Evolutionary conservation across 495 filamentous ascomycete species (phyloP), one percentile per base, ranked within the genome.

Genomic region (Tetracladium setigerum): DNA sequence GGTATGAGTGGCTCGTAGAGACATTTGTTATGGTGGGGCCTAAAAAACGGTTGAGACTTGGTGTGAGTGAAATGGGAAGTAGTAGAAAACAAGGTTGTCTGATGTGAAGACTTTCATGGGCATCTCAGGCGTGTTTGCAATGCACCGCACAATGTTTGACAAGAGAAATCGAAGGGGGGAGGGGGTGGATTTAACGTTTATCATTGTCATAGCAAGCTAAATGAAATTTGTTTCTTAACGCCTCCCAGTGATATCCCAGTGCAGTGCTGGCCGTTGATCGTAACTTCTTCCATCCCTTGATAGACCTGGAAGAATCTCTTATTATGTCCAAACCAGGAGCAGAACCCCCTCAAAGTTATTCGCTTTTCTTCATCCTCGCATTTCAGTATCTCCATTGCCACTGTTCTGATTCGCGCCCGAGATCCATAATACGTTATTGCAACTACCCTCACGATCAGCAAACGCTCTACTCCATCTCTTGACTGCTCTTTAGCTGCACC

Each of bases 1-100:
- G 92, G 94, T 99, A 99, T 63, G 91, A 99, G 63, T 99, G 92
- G 92, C 73, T 92, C 56, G 82, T 95, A 1, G 92, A 97, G 62
- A 84, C 81, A 17, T 95, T 83, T 58, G 71, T 81, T 15, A 73
- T 70, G 65, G 67, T 71, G 41, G 69, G 71, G n/a, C 76, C 70
- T 14, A 74, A 72, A 41, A 77, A 76, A 50, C 76, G 84, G 41
- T 73, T 89, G 57, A 81, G 86, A 60, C 70, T 97, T 17, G 87
- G 83, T 1, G 73, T 80, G 42, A 89, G 86, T 54, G 89, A 95
- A 40, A 57, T 96, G 58, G 89, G 94, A 58, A 92, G 83, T 34
- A 95, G 88, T 59, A 85, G 87, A 54, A 87, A 87, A 67, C 83
- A 87, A 52, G 92, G 86, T 13, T 98, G 94, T 62, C 68, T 95